Conservation (phyloP, 805 yeast species). For the Lachancea dasiensis region DNA sequence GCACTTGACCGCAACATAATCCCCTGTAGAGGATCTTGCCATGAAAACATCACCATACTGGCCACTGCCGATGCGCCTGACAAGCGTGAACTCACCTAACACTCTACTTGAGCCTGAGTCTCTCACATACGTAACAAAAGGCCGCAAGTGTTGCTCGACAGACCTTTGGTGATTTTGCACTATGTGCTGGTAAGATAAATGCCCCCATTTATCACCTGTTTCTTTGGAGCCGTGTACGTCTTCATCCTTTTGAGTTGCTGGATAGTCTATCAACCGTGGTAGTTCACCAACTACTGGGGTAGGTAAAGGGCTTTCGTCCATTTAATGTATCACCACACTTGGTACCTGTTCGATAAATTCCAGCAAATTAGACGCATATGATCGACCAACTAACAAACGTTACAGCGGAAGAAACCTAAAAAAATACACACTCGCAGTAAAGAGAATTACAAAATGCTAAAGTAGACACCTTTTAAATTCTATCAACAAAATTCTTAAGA, state of each 20-base stretch:
- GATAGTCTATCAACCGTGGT: not conserved
- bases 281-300: too few relatives aligned
- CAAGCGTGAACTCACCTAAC: conserved; percentile 17
- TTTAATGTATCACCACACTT: too few relatives aligned
- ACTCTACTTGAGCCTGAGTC: conserved; percentile 4
- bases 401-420: too few relatives aligned
- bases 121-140: conserved; percentile 11
- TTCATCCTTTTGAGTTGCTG: not conserved
- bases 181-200: conserved; percentile 15
- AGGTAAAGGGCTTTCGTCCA: too few relatives aligned
- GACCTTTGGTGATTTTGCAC: conserved; percentile 13
- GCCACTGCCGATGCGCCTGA: conserved; percentile 24
- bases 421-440: too few relatives aligned
- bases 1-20: conserved; percentile 26
- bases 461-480: conserved; percentile 5
- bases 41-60: conserved; percentile 32
- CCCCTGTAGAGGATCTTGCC: conserved; percentile 13
- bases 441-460: conserved; percentile 1
- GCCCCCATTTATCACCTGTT: not conserved
- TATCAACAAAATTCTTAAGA: not conserved
- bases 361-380: too few relatives aligned
- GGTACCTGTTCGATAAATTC: too few relatives aligned
- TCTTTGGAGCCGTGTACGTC: not conserved
- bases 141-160: conserved; percentile 10
- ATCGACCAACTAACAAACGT: too few relatives aligned